Conservation (phyloP, 2,329 filamentous ascomycete species). For the Hyphodiscus sp. region DNA sequence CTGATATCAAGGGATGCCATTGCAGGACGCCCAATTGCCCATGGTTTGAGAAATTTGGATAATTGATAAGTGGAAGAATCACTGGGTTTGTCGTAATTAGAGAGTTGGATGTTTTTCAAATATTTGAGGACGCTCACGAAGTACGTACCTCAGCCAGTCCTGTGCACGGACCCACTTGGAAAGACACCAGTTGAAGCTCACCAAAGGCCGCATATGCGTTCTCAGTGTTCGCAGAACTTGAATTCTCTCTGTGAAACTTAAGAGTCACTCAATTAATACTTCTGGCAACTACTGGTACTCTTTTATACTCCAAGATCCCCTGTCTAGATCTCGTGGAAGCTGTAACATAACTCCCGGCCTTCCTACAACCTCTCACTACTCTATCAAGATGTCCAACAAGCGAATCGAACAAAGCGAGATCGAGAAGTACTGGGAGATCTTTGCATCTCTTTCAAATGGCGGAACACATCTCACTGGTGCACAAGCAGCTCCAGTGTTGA, state of each 20-base stretch:
- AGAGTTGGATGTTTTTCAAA: too few species aligned
- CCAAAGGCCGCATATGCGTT: neutral
- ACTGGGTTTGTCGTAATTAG: too few species aligned
- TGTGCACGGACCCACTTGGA: neutral
- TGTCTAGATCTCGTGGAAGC: neutral
- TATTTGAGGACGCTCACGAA: too few species aligned
- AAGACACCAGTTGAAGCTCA: neutral
- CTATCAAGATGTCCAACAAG: slow-evolving; percentile 34
- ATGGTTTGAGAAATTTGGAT: too few species aligned
- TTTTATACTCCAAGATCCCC: neutral
- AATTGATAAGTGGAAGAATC: too few species aligned
- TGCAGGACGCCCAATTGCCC: too few species aligned
- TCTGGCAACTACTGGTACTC: neutral
- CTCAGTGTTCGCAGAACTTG: neutral
- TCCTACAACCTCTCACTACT: neutral
- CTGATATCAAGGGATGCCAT: too few species aligned
- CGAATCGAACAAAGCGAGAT: slow-evolving; percentile 68
- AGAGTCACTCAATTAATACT: neutral
- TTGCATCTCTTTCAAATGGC: slow-evolving; percentile 59
- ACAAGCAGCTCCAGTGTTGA: slow-evolving; percentile 65
- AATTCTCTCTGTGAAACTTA: neutral
- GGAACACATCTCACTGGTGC: slow-evolving; percentile 59
- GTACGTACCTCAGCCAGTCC: neutral
- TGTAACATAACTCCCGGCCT: neutral
- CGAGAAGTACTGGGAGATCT: slow-evolving; percentile 76